These are phyloP conservation scores for Xeromyces bisporus DNA, from an alignment of 495 filamentous ascomycete species.

Conservation along the genomic window DNA sequence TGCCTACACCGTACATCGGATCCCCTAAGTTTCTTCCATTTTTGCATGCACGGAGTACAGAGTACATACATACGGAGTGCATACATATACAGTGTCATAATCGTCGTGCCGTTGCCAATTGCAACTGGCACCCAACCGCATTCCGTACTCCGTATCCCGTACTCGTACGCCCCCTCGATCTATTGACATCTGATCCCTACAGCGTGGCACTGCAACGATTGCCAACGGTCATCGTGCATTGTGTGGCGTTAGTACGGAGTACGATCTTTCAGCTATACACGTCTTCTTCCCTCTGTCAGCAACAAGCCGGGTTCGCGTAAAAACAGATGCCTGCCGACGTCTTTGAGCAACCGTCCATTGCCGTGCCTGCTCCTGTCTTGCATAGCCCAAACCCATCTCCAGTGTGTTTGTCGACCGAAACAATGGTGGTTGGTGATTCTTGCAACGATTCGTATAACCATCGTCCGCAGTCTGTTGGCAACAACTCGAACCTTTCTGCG, in stretches of 20 bases:
- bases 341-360: constrained; percentile 7
- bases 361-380: constrained; percentile 6
- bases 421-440: constrained; percentile 1
- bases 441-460: background rate
- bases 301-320: too few species aligned
- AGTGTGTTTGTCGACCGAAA: background rate
- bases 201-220: constrained; percentile 22
- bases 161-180: too few species aligned
- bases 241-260: too few species aligned
- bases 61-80: too few species aligned
- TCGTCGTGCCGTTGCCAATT: too few species aligned
- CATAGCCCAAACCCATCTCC: constrained; percentile 3
- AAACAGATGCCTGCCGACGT: constrained; percentile 3
- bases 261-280: background rate
- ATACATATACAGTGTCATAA: too few species aligned
- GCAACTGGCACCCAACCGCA: too few species aligned
- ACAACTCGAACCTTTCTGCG: constrained; percentile 6
- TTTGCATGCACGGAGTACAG: too few species aligned
- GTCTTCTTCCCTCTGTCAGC: background rate
- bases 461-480: background rate
- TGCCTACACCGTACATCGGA: too few species aligned
- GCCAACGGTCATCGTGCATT: constrained; percentile 6
- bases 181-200: too few species aligned
- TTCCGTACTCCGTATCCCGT: too few species aligned
- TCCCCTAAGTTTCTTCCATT: too few species aligned